Evolutionary conservation across 345 rosid genomes (phyloP), one percentile per base, ranked within the genome.

Genomic region (Melaleuca quinquenervia): DNA sequence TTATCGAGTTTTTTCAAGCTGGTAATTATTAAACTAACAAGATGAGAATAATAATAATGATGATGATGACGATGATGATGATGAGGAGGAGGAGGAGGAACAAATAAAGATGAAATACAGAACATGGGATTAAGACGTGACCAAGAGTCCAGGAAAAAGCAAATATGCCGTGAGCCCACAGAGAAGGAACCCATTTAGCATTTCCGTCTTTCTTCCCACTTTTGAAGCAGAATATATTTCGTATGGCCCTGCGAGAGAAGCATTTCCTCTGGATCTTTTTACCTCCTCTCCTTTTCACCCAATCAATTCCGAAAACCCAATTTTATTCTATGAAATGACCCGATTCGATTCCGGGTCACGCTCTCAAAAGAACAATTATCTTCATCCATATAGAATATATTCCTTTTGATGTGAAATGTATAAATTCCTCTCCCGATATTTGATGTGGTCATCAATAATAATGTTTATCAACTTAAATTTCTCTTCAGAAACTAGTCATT

Each of bases 371-470:
- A 54, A 54, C 21, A 54, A 54, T 8, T n/a, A n/a, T 54, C 58
- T 11, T 22, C 0, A 0, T 54, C 58, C 0, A 2, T 54, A 54
- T 5, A 54, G 10, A 10, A 50, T 0, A 21, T 9, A 26, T 54
- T 54, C 0, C 1, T 10, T 9, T 54, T 54, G 58, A 54, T n/a
- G 22, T 22, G 24, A 54, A 1, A 54, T 54, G 2, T 8, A 54
- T 1, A 0, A 54, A 10, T 54, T 21, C 26, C 0, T 10, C 5
- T 20, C 0, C 56, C 8, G 20, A 3, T 54, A 2, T 8, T 41
- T 5, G 11, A 54, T 54, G 0, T 8, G 2, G 2, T 54, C 58
- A 9, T 54, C n/a, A 3, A 21, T 22, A 22, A 9, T 26, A 54
- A 54, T 54, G 11, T 22, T 26, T 8, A 9, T 54, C 11, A 0